Evolutionary conservation across 1,284 basidiomycete species (phyloP).

Genomic region (Apiotrichum sp.): DNA sequence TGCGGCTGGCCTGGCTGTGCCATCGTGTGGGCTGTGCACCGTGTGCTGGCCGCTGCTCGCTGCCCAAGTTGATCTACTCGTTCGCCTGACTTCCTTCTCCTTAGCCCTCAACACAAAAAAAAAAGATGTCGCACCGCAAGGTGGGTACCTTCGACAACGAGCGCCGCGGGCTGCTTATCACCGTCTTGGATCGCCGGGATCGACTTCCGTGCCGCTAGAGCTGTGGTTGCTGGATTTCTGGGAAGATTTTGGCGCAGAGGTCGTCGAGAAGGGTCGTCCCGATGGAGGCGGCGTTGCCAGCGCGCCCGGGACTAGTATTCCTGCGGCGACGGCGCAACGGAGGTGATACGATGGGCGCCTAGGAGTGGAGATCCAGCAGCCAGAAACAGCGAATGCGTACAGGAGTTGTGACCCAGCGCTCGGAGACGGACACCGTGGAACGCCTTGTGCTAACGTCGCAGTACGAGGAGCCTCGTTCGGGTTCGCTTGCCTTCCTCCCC

Average conservation of each 20-base stretch:
- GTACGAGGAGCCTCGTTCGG: conserved; percentile 94
- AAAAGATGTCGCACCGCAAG: conserved; percentile 45
- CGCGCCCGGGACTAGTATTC: too few relatives aligned
- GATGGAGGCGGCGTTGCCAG: too few relatives aligned
- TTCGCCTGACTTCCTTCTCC: conserved; percentile 1
- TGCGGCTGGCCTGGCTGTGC: not conserved
- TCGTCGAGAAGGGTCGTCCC: too few relatives aligned
- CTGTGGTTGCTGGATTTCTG: too few relatives aligned
- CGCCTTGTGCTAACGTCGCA: conserved; percentile 38
- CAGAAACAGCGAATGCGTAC: not conserved
- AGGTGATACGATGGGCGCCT: too few relatives aligned
- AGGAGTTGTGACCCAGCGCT: too few relatives aligned
- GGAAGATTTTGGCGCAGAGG: not conserved
- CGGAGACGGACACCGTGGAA: not conserved
- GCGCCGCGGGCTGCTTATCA: not conserved
- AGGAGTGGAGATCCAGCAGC: not conserved
- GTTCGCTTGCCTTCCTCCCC: conserved; percentile 74
- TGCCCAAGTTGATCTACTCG: not conserved
- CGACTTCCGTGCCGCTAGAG: not conserved
- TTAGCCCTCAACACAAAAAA: conserved; percentile 20
- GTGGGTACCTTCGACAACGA: conserved; percentile 15
- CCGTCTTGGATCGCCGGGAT: not conserved
- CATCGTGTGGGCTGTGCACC: not conserved
- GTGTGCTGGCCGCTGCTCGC: not conserved
- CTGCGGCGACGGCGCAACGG: too few relatives aligned